These are phyloP conservation scores for Claviceps capensis DNA, from an alignment of 2,329 filamentous ascomycete genomes.

Conservation along the genomic window DNA sequence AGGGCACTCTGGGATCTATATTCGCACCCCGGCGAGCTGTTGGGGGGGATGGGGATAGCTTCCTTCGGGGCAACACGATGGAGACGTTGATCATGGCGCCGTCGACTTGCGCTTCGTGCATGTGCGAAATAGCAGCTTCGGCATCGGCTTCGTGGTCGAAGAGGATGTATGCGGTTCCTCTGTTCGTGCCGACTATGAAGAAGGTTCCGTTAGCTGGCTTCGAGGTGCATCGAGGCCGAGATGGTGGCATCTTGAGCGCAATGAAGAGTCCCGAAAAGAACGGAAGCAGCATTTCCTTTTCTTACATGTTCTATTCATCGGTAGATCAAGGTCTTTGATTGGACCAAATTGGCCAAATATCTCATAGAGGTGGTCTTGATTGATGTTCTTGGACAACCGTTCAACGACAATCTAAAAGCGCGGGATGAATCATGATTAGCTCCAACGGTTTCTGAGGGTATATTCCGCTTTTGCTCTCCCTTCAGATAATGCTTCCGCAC, in stretches of 20 bases:
- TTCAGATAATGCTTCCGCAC: conserved; percentile 3
- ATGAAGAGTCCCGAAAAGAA: neutral
- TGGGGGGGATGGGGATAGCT: conserved; percentile 70
- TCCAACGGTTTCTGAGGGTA: neutral
- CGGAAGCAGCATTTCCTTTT: conserved; percentile 18
- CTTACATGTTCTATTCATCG: conserved; percentile 75
- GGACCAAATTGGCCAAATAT: conserved; percentile 83
- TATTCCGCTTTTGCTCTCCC: neutral
- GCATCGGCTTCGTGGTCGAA: conserved; percentile 67
- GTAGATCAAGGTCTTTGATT: conserved; percentile 79
- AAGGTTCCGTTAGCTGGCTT: neutral
- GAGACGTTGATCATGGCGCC: conserved; percentile 73
- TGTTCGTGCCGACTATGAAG: conserved; percentile 63
- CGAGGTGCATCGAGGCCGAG: neutral
- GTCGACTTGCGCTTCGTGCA: conserved; percentile 95
- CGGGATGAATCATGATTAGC: neutral
- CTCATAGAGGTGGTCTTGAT: conserved; percentile 73
- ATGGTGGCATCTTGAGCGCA: too few relatives aligned
- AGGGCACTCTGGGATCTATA: conserved; percentile 34
- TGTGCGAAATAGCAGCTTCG: conserved; percentile 80
- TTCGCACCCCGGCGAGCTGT: conserved; percentile 49
- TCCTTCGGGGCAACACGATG: conserved; percentile 72
- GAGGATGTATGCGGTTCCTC: conserved; percentile 86
- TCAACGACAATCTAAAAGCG: conserved; percentile 73
- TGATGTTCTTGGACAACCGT: conserved; percentile 89